phyloP scores from a whole-genome alignment of 176 grass and related monocot species.

The Metroxylon sagu region DNA sequence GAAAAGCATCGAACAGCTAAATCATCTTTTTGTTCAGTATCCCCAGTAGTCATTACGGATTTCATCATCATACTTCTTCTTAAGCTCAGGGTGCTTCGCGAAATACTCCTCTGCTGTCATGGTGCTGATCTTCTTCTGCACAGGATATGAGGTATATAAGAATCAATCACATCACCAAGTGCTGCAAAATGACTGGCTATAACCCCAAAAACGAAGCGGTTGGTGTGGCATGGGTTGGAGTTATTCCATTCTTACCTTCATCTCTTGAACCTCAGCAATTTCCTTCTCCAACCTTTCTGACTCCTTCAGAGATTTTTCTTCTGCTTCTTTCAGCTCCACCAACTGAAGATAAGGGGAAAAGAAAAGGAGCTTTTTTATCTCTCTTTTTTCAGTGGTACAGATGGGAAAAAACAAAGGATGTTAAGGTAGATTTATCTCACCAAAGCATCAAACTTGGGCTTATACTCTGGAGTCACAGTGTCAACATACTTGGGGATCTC shows the following conservation, averaged over 20 bases:
- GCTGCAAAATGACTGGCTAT: neutral
- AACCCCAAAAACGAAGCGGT: neutral
- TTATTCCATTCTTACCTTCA: constrained; percentile 43
- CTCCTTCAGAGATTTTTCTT: constrained; percentile 46
- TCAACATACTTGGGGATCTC: constrained; percentile 89
- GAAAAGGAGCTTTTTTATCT: neutral
- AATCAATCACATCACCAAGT: neutral
- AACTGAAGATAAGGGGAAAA: constrained; percentile 24
- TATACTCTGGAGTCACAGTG: constrained; percentile 75
- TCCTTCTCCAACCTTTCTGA: constrained; percentile 77
- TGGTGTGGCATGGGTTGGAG: too few species aligned
- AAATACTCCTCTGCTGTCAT: constrained; percentile 93
- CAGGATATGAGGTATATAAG: constrained; percentile 11
- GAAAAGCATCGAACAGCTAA: constrained; percentile 9
- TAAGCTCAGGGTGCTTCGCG: constrained; percentile 79
- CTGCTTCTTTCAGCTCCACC: constrained; percentile 75
- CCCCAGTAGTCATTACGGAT: constrained; percentile 91
- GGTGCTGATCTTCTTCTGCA: constrained; percentile 85
- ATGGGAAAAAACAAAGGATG: neutral
- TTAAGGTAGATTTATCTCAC: constrained; percentile 26
- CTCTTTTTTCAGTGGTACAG: too few species aligned
- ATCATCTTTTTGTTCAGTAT: constrained; percentile 40
- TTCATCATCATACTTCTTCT: constrained; percentile 88
- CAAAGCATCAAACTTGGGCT: constrained; percentile 87
- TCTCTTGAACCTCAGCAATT: constrained; percentile 59